These are phyloP conservation scores for Phoma sp. DNA, from an alignment of 2,329 filamentous ascomycete genomes.

Conservation along the genomic window DNA sequence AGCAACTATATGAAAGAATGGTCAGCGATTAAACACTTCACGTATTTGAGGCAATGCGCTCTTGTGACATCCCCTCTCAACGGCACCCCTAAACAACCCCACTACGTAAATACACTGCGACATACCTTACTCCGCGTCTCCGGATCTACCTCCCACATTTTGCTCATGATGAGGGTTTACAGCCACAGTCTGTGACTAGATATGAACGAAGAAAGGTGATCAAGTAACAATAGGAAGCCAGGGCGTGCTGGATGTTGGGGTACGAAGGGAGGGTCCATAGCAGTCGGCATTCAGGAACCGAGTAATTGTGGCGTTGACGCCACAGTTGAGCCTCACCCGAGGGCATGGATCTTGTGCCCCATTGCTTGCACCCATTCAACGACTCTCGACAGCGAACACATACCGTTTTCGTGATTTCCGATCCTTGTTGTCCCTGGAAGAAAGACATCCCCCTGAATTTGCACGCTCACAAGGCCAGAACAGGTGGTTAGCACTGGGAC, in stretches of 20 bases:
- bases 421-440: too few species aligned
- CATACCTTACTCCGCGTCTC: slow-evolving; percentile 92
- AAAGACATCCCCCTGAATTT: too few species aligned
- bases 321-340: slow-evolving; percentile 16
- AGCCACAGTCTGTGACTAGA: slow-evolving; percentile 1
- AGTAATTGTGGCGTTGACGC: slow-evolving; percentile 8
- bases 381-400: too few species aligned
- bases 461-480: too few species aligned
- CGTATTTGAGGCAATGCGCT: not conserved
- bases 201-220: not conserved
- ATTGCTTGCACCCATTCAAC: not conserved
- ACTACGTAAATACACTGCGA: slow-evolving; percentile 9
- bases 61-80: not conserved
- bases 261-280: slow-evolving; percentile 12
- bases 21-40: slow-evolving; percentile 20
- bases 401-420: too few species aligned
- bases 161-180: slow-evolving; percentile 56
- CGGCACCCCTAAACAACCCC: slow-evolving; percentile 17
- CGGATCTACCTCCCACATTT: slow-evolving; percentile 99
- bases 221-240: slow-evolving; percentile 2
- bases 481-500: too few species aligned
- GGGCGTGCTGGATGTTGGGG: slow-evolving; percentile 3
- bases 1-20: slow-evolving; percentile 67
- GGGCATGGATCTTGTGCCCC: not conserved
- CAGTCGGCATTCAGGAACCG: slow-evolving; percentile 13